Evolutionary conservation across 805 yeast genomes (phyloP).

Genomic region (Ogataea neopini): DNA sequence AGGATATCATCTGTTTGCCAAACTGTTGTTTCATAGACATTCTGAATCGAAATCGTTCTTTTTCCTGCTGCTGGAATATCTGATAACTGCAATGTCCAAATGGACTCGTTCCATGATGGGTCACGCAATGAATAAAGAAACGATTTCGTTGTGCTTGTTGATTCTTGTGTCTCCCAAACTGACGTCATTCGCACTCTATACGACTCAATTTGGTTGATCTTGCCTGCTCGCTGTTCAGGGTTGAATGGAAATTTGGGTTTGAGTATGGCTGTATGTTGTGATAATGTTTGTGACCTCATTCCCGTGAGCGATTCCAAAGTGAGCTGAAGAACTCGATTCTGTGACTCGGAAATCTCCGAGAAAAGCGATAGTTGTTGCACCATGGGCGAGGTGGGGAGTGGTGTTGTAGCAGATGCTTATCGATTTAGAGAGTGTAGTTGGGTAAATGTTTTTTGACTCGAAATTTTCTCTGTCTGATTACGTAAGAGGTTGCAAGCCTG

Average conservation of each 20-base stretch:
- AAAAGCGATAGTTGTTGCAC: slow-evolving; percentile 56
- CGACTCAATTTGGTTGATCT: slow-evolving; percentile 57
- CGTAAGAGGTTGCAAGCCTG: too few relatives aligned
- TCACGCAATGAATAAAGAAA: slow-evolving; percentile 14
- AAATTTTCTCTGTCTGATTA: too few relatives aligned
- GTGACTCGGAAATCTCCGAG: slow-evolving; percentile 43
- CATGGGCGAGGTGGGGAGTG: slow-evolving; percentile 35
- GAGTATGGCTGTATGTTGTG: slow-evolving; percentile 50
- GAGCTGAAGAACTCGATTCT: slow-evolving; percentile 43
- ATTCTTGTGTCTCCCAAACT: slow-evolving; percentile 39
- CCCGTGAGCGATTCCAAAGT: slow-evolving; percentile 57
- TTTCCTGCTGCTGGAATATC: slow-evolving; percentile 81
- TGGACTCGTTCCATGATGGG: slow-evolving; percentile 28
- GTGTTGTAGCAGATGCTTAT: too few relatives aligned
- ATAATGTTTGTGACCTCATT: slow-evolving; percentile 43
- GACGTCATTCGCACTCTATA: slow-evolving; percentile 51
- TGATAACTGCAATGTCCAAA: slow-evolving; percentile 64
- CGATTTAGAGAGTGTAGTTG: too few relatives aligned
- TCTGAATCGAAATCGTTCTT: slow-evolving; percentile 62
- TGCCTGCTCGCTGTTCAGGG: slow-evolving; percentile 57
- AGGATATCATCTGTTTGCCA: slow-evolving; percentile 48
- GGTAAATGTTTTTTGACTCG: too few relatives aligned
- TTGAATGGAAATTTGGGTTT: slow-evolving; percentile 52
- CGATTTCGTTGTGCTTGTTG: slow-evolving; percentile 17
- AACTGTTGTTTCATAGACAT: slow-evolving; percentile 61